Base-by-base conservation (phyloP, 106 monocot species). In the Platanthera guangdongensis region DNA sequence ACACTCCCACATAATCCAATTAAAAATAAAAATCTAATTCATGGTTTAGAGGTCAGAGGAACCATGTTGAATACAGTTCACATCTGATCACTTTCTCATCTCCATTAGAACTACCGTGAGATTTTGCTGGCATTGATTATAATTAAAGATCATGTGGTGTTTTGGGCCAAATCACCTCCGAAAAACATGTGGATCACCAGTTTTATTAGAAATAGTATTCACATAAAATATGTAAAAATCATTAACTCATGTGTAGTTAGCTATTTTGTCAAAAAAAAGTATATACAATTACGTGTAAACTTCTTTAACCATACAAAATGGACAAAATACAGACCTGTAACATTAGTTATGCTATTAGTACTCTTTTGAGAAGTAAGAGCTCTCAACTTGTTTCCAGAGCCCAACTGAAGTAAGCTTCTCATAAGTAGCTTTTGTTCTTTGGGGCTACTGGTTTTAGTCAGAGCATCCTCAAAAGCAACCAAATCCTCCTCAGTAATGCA, bases 351-450 rank as follows among this genome's bases (percentile, higher is more conserved):
- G 19, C 81, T 76, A 78, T 84, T 94, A n/a, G 89, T 86, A 45
- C 59, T 77, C 78, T 87, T 94, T 63, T 89, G 94, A 83, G 83
- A 84, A 81, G 83, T 81, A 51, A 97, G 89, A 49, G 97, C 91
- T 82, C 84, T 94, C 76, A 97, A 85, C 51, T 85, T 84, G 74
- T 91, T 97, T 77, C 94, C 97, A 9, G 91, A 79, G 81, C 89
- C 91, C 57, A 85, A 78, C 67, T 86, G 75, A 62, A 97, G 91
- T 60, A 97, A 86, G 79, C 83, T 92, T 72, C 82, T 85, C 86
- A 94, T 83, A 63, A 79, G 97, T 52, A 86, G 94, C 80, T 86
- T 97, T 85, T 94, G 97, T 51, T 97, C 97, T 77, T 88, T 94
- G 8, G 91, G 81, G 78, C 97, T 97, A 71, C 81, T 82, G 22